Evolutionary conservation across 768 basidiomycete genomes (phyloP), one percentile per base, ranked within the genome.

Genomic region (Hirschioporus abietinus): DNA sequence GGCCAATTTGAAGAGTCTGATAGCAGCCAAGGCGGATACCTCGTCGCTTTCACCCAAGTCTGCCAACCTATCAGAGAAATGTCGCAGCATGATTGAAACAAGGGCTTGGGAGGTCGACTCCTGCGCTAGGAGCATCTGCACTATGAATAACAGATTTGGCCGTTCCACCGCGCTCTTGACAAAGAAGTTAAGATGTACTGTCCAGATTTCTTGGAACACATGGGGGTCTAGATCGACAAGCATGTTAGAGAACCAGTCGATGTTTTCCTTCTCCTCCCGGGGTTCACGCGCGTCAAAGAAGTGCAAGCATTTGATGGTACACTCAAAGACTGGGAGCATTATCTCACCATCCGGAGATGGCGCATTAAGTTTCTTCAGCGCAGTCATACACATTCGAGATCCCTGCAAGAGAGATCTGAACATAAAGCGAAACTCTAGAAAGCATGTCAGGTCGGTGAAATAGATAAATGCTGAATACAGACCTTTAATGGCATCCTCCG

Each of bases 131-230:
- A 99, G 85, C 42, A 85, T 81, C 74, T 96, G 93, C 66, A 93
- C 90, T 61, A 99, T 86, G 70, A 90, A 88, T 71, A 96, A 87
- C 60, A 97, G 83, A 67, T 88, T 79, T 23, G 90, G 86, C 63
- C 94, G 90, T 70, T 89, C 88, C 69, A 88, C 84, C 0, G 89
- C 86, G 69, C 85, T 86, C 70, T 90, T 84, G 75, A 97, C 91
- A 80, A 96, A 97, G 75, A 95, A 90, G 27, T 88, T 89, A 79
- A 99, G 91, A 74, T 94, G 91, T 74, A 88, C 88, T 36, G 92
- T 94, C 95, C 96, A 96, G 35, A 98, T 92, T 78, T 97, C 95
- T 76, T 96, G 92, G 75, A 97, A 96, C 68, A 96, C 91, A 72
- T 96, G 93, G 8, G 92, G 81, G 72, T 97, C 92, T 71, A 96